Evolutionary conservation across 2,329 filamentous ascomycete genomes (phyloP), one percentile per base, ranked within the genome.

Genomic region (Sporothrix sp.): DNA sequence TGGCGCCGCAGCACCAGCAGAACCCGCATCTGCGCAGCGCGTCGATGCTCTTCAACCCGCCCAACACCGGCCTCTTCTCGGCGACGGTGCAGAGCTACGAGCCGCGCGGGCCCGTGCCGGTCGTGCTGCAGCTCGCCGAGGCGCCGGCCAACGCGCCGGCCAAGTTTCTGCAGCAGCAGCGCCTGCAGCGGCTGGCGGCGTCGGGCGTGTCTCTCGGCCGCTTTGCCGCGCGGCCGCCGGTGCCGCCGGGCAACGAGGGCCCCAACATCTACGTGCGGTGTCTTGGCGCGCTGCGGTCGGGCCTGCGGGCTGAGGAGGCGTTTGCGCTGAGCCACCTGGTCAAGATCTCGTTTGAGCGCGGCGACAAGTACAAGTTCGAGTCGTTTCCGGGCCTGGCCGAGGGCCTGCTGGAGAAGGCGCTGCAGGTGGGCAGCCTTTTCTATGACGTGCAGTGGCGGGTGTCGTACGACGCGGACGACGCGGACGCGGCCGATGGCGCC

Each of bases 291-390:
- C 71, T 98, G 23, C 85, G 86, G 55, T 95, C 88, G 13, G 80
- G 81, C 2, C 79, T 95, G 23, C 77, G 78, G 3, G 77, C 82
- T 11, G 91, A 98, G 63, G 85, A 96, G 60, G 82, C 87, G n/a
- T 97, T 94, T 67, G 91, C 89, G 0, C 72, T 97, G 10, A 88
- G 95, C 60, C 91, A 97, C 60, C 71, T 97, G 4, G 89, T 97
- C 53, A 95, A 95, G 64, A 96, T 97, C 25, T 96, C 90, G 0
- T 93, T 84, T 62, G 90, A 97, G 65, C 80, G 90, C 38, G 91
- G 91, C 40, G 93, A 97, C 64, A 95, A 95, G 66, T 96, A 95
- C 68, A 85, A 87, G 54, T 96, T 97, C 58, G 89, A 95, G 59
- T 86, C 87, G 5, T 97, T 96, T 59, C 84, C 87, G 1, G 84